Conservation (phyloP, 2,329 filamentous ascomycete species). For the Sporothrix sp. region DNA sequence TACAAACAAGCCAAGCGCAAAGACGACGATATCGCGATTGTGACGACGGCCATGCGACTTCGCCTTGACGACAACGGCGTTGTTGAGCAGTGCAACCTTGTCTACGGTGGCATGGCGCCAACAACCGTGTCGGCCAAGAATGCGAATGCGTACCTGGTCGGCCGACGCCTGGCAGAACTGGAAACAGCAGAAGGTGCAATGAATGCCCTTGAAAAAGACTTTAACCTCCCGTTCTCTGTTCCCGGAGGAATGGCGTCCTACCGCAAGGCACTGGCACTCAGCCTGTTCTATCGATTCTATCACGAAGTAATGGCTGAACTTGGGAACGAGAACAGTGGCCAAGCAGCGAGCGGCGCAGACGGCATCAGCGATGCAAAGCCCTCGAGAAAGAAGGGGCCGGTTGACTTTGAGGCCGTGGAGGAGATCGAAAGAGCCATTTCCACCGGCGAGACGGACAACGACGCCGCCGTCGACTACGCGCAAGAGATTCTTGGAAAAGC, state of each 20-base stretch:
- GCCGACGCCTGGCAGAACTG: constrained; percentile 70
- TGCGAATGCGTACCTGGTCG: constrained; percentile 62
- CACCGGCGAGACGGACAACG: constrained; percentile 65
- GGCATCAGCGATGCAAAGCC: no score
- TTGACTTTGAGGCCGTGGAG: constrained; percentile 59
- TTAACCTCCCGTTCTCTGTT: constrained; percentile 79
- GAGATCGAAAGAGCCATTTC: constrained; percentile 85
- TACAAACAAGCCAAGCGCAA: constrained; percentile 98
- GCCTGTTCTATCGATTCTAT: constrained; percentile 97
- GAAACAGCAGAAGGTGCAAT: constrained; percentile 82
- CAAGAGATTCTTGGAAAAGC: constrained; percentile 76
- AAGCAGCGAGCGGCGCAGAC: background rate
- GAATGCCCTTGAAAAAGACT: constrained; percentile 81
- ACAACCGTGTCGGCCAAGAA: constrained; percentile 80
- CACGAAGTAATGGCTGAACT: constrained; percentile 69
- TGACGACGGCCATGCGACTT: constrained; percentile 76
- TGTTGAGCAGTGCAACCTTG: constrained; percentile 66
- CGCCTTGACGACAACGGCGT: constrained; percentile 54
- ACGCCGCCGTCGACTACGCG: constrained; percentile 65
- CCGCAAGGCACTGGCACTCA: constrained; percentile 76
- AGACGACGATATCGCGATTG: constrained; percentile 97
- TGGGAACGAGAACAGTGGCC: constrained; percentile 22
- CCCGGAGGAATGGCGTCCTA: constrained; percentile 98
- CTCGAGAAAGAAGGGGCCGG: no score
- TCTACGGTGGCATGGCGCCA: constrained; percentile 93